Evolutionary conservation across 768 basidiomycete genomes (phyloP).

Genomic region (Boletus rubescentipes): DNA sequence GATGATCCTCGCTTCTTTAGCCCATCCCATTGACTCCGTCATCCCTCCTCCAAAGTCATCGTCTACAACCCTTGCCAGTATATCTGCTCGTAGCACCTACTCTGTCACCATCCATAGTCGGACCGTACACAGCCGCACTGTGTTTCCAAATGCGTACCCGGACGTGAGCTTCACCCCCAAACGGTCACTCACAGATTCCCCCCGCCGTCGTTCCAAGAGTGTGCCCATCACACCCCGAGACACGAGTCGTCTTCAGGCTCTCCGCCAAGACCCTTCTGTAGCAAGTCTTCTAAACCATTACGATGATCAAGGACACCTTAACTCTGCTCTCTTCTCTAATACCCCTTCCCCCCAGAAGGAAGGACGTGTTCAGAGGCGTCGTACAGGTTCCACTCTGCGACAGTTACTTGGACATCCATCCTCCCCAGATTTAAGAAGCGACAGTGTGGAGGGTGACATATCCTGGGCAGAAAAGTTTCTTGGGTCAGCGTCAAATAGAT

Average conservation of each 20-base stretch:
- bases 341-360: constrained; percentile 36
- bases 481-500: constrained; percentile 42
- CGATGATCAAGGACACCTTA: constrained; percentile 67
- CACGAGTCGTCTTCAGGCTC: constrained; percentile 51
- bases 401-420: constrained; percentile 63
- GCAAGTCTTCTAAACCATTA: constrained; percentile 71
- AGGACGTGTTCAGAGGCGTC: constrained; percentile 53
- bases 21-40: constrained; percentile 66
- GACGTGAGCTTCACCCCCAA: constrained; percentile 27
- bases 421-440: constrained; percentile 28
- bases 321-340: constrained; percentile 65
- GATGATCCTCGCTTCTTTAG: constrained; percentile 29
- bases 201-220: constrained; percentile 31
- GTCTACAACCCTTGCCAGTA: constrained; percentile 52
- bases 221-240: constrained; percentile 44
- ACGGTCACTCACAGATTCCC: constrained; percentile 29
- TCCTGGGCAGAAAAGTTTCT: constrained; percentile 82
- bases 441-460: constrained; percentile 67
- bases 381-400: constrained; percentile 71
- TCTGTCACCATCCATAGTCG: constrained; percentile 71
- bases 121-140: constrained; percentile 57
- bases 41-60: constrained; percentile 50
- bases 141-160: constrained; percentile 63
- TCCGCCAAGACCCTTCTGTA: constrained; percentile 78
- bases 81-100: constrained; percentile 59